A percentile compares a stretch with the other conserved stretches of the same genome.
Conservation (phyloP, 2,329 filamentous ascomycete genomes). For the Colletotrichum nymphaeae region DNA sequence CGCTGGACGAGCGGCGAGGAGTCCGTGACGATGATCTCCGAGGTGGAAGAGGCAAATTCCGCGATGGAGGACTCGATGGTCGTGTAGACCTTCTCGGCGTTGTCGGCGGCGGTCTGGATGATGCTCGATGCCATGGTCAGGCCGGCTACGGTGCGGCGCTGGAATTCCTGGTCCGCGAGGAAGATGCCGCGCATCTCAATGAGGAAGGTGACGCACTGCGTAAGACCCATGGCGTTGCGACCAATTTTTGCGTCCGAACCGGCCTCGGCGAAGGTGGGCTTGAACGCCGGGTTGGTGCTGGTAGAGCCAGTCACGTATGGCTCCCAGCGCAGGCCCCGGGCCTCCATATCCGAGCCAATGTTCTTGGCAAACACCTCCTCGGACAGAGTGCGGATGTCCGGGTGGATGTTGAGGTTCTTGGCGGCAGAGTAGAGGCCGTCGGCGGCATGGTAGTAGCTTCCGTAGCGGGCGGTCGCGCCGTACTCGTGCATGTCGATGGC, state of each 20-base stretch:
- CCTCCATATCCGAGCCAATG: conserved; percentile 44
- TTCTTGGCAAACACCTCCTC: conserved; percentile 45
- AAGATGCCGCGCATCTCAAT: conserved; percentile 45
- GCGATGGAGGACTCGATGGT: conserved; percentile 42
- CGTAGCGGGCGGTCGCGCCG: conserved; percentile 34
- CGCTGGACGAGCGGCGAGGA: conserved; percentile 37
- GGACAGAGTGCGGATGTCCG: conserved; percentile 42
- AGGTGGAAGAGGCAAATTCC: conserved; percentile 41
- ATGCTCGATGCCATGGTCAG: conserved; percentile 43
- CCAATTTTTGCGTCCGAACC: conserved; percentile 43
- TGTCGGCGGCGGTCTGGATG: conserved; percentile 46
- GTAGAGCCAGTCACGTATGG: conserved; percentile 43
- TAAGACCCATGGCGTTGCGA: conserved; percentile 44
- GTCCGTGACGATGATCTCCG: conserved; percentile 45
- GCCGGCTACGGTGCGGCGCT: conserved; percentile 43
- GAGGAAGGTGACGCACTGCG: conserved; percentile 44
- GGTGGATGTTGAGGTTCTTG: conserved; percentile 48
- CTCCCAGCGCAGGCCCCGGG: conserved; percentile 44
- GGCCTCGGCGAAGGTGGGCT: conserved; percentile 35
- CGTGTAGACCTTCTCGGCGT: conserved; percentile 42
- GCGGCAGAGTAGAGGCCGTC: conserved; percentile 47
- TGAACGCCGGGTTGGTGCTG: conserved; percentile 40
- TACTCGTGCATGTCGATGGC: conserved; percentile 48
- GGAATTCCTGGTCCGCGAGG: conserved; percentile 46
- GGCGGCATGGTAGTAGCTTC: conserved; percentile 37